phyloP scores from a whole-genome alignment of 1,284 basidiomycete species.

The Ganoderma sinense region DNA sequence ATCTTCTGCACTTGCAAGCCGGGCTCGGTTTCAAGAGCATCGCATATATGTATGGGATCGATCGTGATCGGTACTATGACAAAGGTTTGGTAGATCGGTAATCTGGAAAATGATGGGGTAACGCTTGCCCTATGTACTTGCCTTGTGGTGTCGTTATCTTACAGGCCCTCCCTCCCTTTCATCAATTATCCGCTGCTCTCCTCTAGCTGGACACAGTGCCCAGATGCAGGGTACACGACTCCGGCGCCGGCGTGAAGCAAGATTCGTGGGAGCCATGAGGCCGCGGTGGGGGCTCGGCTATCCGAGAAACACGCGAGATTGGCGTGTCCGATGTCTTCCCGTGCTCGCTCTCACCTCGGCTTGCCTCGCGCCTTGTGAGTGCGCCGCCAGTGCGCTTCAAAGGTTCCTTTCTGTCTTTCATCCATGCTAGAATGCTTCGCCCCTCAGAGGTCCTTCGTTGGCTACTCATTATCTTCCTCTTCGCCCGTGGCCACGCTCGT shows the following conservation, averaged over 20 bases:
- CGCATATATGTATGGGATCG: not conserved
- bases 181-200: not conserved
- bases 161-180: no score
- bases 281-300: not conserved
- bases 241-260: not conserved
- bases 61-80: not conserved
- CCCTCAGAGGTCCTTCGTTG: not conserved
- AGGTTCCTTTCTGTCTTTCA: not conserved
- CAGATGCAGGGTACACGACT: not conserved
- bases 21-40: no score
- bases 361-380: not conserved
- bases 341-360: not conserved
- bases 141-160: no score
- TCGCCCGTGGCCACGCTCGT: conserved; percentile 10
- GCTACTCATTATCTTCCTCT: conserved; percentile 5
- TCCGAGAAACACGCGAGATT: not conserved
- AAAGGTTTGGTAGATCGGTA: not conserved
- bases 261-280: not conserved
- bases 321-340: conserved; percentile 1
- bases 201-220: not conserved
- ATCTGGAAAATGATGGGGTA: not conserved
- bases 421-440: conserved; percentile 15
- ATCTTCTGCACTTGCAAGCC: no score
- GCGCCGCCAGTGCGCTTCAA: not conserved
- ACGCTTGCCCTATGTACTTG: no score